These are phyloP conservation scores for Amanita polypyramis DNA, from an alignment of 768 basidiomycete species.

Conservation along the genomic window DNA sequence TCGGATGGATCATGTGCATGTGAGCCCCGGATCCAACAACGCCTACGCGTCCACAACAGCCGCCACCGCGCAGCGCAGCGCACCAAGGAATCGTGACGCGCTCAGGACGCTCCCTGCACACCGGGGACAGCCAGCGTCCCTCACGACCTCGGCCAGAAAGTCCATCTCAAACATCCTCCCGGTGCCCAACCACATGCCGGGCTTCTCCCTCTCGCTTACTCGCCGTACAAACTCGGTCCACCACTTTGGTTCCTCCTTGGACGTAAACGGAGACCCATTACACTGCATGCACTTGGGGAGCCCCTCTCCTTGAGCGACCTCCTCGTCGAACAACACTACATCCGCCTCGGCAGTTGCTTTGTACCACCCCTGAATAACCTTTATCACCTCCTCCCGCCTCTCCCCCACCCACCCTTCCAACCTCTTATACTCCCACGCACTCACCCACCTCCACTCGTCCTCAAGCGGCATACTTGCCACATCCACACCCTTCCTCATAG, in stretches of 20 bases:
- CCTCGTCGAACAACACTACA: background rate
- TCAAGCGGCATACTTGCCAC: constrained; percentile 47
- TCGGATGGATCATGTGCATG: background rate
- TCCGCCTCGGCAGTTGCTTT: background rate
- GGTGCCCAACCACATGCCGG: constrained; percentile 29
- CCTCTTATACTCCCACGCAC: constrained; percentile 58
- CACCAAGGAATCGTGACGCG: constrained; percentile 43
- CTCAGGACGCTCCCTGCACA: constrained; percentile 60
- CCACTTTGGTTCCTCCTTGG: constrained; percentile 51
- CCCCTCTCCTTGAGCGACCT: background rate
- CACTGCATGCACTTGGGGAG: constrained; percentile 57
- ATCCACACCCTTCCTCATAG: constrained; percentile 32
- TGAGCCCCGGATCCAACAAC: no score
- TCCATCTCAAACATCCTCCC: constrained; percentile 43
- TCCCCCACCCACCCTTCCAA: constrained; percentile 50
- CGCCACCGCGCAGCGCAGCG: constrained; percentile 50
- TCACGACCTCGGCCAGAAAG: constrained; percentile 44
- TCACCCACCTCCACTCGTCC: constrained; percentile 55
- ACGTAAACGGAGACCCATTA: constrained; percentile 36
- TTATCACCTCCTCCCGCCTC: constrained; percentile 38
- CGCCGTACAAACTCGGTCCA: constrained; percentile 51
- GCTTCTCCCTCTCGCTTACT: constrained; percentile 42
- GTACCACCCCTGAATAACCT: constrained; percentile 16
- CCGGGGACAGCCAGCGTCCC: constrained; percentile 43
- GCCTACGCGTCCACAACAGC: constrained; percentile 10